Percentiles rank a stretch among this genome's conserved stretches.
Conservation (phyloP, 257 asterid species). For the Fraxinus americana region DNA sequence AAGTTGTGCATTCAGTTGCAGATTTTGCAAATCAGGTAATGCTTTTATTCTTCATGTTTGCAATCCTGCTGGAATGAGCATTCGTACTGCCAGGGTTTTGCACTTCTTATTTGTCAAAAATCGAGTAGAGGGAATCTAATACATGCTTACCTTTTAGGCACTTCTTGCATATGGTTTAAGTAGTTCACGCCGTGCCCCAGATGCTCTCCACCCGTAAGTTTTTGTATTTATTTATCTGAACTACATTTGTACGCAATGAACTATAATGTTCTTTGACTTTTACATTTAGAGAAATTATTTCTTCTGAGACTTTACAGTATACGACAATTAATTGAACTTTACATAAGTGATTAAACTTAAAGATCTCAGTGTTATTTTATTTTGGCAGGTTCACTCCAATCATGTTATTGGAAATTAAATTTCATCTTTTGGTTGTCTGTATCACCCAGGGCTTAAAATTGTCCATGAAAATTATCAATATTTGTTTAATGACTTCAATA, state of each 20-base stretch:
- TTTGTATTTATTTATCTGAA: constrained; percentile 17
- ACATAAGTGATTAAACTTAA: no score
- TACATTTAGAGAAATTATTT: neutral
- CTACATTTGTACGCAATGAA: neutral
- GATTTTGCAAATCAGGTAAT: constrained; percentile 95
- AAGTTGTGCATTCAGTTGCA: constrained; percentile 87
- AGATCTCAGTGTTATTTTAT: neutral
- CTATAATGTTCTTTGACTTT: constrained; percentile 13
- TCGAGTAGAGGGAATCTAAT: constrained; percentile 22
- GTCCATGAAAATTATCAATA: no score
- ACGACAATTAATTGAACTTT: neutral
- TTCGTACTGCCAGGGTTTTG: constrained; percentile 9
- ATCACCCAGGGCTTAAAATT: neutral
- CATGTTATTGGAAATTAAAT: neutral
- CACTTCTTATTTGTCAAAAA: constrained; percentile 18
- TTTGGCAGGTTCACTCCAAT: neutral
- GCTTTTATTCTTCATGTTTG: constrained; percentile 8
- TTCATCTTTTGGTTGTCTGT: neutral
- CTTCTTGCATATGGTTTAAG: constrained; percentile 98
- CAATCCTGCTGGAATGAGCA: neutral
- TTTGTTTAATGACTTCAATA: no score
- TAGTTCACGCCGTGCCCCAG: constrained; percentile 97
- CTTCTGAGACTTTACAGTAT: neutral
- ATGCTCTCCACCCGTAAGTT: constrained; percentile 95
- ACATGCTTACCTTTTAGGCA: constrained; percentile 48